Evolutionary conservation across 2,329 filamentous ascomycete genomes (phyloP).

Genomic region (Biscogniauxia marginata): DNA sequence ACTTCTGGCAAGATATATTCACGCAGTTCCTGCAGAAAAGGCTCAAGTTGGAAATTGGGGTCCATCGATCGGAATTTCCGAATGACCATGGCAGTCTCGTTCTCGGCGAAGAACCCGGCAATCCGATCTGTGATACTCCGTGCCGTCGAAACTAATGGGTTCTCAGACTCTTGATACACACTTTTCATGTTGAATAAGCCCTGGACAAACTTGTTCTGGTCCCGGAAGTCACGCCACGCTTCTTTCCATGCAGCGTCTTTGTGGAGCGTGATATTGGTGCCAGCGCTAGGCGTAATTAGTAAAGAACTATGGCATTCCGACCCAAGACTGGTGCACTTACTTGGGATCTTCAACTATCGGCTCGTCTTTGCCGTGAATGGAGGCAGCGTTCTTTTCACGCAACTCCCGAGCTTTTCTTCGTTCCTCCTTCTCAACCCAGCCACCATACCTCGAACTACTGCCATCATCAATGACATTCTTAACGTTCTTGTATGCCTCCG

Average conservation of each 20-base stretch:
- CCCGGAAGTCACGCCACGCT: conserved; percentile 94
- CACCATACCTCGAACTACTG: conserved; percentile 91
- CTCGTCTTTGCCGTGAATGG: conserved; percentile 52
- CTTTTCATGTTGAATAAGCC: conserved; percentile 82
- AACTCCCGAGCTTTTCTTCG: conserved; percentile 74
- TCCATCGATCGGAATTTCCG: conserved; percentile 98
- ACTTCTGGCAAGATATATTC: conserved; percentile 98
- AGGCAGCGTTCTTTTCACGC: conserved; percentile 61
- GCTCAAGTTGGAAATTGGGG: conserved; percentile 89
- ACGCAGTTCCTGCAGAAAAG: conserved; percentile 90
- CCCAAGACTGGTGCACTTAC: conserved; percentile 53
- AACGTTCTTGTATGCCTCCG: conserved; percentile 90
- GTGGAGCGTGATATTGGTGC: conserved; percentile 90
- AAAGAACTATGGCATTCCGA: conserved; percentile 14
- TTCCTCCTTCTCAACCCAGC: conserved; percentile 97
- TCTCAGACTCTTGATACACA: conserved; percentile 94
- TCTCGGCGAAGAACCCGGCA: conserved; percentile 95
- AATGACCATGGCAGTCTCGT: conserved; percentile 95
- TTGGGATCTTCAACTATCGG: conserved; percentile 80
- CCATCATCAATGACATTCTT: conserved; percentile 97
- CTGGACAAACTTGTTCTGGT: conserved; percentile 85
- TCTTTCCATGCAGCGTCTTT: conserved; percentile 98
- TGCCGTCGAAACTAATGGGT: conserved; percentile 88
- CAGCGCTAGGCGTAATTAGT: conserved; percentile 63
- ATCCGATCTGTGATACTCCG: conserved; percentile 92